A percentile compares a stretch with the other conserved stretches of the same genome.
Conservation (phyloP, 1,284 basidiomycete genomes). For the Coniferiporia weirii region DNA sequence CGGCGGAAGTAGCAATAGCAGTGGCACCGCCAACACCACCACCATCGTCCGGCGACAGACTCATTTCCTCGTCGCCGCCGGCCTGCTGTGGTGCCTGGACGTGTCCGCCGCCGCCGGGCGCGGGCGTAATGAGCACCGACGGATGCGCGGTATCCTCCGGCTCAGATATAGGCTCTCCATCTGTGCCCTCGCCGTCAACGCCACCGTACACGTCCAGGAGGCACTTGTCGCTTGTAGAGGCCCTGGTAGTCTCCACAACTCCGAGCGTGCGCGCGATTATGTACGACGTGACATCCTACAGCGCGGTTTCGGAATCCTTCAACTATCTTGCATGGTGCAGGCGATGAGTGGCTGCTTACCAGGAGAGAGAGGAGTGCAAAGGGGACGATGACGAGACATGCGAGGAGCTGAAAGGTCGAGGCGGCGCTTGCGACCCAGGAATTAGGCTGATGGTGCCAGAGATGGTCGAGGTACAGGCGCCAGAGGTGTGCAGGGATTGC, state of each 20-base stretch:
- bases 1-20: not conserved
- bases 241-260: slow-evolving; percentile 64
- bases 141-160: not conserved
- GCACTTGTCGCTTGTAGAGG: slow-evolving; percentile 55
- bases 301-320: slow-evolving; percentile 1
- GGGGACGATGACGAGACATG: slow-evolving; percentile 57
- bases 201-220: slow-evolving; percentile 11
- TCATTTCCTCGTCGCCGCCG: not conserved
- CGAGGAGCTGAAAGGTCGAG: slow-evolving; percentile 58
- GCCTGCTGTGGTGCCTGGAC: not conserved
- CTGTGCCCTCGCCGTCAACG: too few relatives aligned
- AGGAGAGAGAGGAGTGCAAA: slow-evolving; percentile 59
- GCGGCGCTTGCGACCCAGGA: slow-evolving; percentile 69
- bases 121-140: not conserved
- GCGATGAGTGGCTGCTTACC: slow-evolving; percentile 35
- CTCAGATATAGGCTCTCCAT: not conserved
- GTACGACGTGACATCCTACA: slow-evolving; percentile 74
- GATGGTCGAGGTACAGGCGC: slow-evolving; percentile 52
- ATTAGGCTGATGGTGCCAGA: slow-evolving; percentile 53
- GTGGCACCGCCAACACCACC: too few relatives aligned
- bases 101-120: not conserved
- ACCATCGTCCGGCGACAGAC: not conserved
- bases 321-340: not conserved
- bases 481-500: slow-evolving; percentile 41
- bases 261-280: slow-evolving; percentile 77